Base-by-base conservation (phyloP, 1,284 basidiomycete genomes). In the Trichosporon asahii region DNA sequence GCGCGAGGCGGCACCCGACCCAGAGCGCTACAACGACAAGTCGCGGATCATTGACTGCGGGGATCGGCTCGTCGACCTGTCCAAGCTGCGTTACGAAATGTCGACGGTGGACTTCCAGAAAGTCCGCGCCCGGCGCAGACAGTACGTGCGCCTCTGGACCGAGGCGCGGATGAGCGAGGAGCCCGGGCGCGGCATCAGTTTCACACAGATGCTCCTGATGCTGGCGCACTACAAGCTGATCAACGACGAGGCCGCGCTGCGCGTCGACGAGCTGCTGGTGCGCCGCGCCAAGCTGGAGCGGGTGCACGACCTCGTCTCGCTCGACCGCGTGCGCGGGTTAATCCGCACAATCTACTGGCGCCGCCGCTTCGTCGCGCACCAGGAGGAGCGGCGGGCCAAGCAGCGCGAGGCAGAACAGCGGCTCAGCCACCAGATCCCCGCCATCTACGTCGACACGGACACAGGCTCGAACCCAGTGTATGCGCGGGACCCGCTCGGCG, bases 161-260 rank as follows among this genome's bases (percentile, higher is more conserved):
- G 94, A 97, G 84, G 93, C 94, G 2, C 89, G 87, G 73, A 88
- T 94, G 57, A 87, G 88, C 1, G 88, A 90, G 73, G 87, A 91
- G 72, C 87, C 87, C 31, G 89, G 89, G 0, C 87, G 88, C 65
- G 94, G 95, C 9, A 92, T 99, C 72, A 91, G 93, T 21, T 98
- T 98, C 85, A 93, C 90, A 6, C 88, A 90, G 57, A 97, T 98
- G 94, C 87, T 98, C 14, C 80, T 92, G 63, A 84, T 98, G 67
- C 85, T 99, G 37, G 92, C 94, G 0, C 95, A 97, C 79, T 90
- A 98, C 84, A 96, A 93, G 82, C 85, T 98, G 69, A 94, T 98
- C 75, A 88, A 94, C 70, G 94, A 97, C 79, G 89, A 88, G 35
- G 90, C 93, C 65, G 94, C 93, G 12, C 84, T 96, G n/a, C 87